Evolutionary conservation across 1,284 basidiomycete species (phyloP), one percentile per base, ranked within the genome.

Genomic region (Sparassis latifolia): DNA sequence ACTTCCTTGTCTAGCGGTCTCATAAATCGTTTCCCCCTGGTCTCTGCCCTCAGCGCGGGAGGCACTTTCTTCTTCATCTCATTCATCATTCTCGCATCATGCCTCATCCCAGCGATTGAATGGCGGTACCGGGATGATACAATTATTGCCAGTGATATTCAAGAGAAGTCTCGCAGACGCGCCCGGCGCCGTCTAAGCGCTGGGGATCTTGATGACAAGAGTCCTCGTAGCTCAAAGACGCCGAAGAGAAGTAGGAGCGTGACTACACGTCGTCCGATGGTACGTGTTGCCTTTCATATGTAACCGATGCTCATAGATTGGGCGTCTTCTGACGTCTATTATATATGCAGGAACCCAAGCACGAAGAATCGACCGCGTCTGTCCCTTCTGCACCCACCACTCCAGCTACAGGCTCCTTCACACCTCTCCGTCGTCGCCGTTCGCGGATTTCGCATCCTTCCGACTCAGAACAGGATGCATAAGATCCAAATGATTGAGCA

Each of bases 21-120:
- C 4, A 71, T 84, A n/a, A 77, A 80, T 30, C 79, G 81, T 35
- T 86, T 84, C 66, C 87, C 88, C 1, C 56, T 87, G n/a, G 55
- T 73, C 12, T 77, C 69, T 37, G 70, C 73, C 2, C 29, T 78
- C 30, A 49, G 71, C 2, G 74, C 82, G 2, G 67, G 78, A 3
- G 64, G 66, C 29, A 58, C 72, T 0, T 86, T 85, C 68, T 67
- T 82, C 53, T 60, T 70, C 44, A 73, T 81, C 49, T 64, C 77
- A n/a, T 73, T 74, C 47, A 53, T 72, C 4, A 69, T 77, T 10
- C 62, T 83, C 35, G 76, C 72, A 2, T 71, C 71, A 5, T 86
- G 78, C 58, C 69, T 67, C 6, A 58, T 67, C 47, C 64, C 66
- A 10, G 57, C 58, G 6, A 54, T 66, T 10, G 62, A 66, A 50